Evolutionary conservation across 176 grass and related monocot genomes (phyloP).

Genomic region (Juncus inflexus): DNA sequence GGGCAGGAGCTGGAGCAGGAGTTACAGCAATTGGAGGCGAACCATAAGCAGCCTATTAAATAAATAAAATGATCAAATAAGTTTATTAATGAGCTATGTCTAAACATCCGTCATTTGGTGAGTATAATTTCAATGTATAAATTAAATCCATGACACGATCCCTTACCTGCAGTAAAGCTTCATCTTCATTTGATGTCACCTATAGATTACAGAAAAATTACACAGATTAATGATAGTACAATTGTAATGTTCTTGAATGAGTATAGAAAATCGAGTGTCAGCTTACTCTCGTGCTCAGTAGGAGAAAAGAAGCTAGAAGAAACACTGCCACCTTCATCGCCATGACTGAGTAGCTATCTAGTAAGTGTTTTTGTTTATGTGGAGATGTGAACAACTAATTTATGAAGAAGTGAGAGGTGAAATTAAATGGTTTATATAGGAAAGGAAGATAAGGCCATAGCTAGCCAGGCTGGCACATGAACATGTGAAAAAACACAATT

Average conservation of each 20-base stretch:
- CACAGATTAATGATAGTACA: not conserved
- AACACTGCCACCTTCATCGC: constrained; percentile 31
- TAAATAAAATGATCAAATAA: not conserved
- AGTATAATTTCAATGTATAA: not conserved
- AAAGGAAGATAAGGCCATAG: constrained; percentile 4
- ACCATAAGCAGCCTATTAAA: not conserved
- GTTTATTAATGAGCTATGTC: too few relatives aligned
- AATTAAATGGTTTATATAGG: constrained; percentile 32
- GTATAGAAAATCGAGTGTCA: not conserved
- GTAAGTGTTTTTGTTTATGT: too few relatives aligned
- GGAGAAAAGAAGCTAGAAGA: constrained; percentile 29
- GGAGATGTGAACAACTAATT: not conserved
- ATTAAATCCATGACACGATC: not conserved
- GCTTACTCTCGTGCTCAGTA: constrained; percentile 29
- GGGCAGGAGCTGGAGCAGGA: constrained; percentile 19
- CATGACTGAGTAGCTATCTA: constrained; percentile 1
- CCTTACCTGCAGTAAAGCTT: not conserved
- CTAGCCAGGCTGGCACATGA: not conserved
- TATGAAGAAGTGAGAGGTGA: not conserved
- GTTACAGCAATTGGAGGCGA: not conserved
- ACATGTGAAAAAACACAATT: not conserved
- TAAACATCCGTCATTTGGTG: too few relatives aligned
- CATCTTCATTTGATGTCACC: constrained; percentile 26
- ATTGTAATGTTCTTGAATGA: not conserved
- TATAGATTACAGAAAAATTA: constrained; percentile 1